Base-by-base conservation (phyloP, 805 yeast genomes). In the Saturnispora ahearnii region DNA sequence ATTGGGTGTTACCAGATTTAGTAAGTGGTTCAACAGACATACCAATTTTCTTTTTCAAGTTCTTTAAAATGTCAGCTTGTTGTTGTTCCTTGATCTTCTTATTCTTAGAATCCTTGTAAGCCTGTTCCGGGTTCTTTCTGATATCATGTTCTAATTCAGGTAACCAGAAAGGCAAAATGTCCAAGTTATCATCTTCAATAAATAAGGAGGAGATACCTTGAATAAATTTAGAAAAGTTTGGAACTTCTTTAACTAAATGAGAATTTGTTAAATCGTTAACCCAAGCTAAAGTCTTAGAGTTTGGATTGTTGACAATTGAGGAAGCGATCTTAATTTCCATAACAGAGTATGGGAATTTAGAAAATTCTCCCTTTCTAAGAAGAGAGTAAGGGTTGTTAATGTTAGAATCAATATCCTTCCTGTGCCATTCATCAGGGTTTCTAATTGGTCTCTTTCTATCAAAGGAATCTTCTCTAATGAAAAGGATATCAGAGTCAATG, bases 141-240 rank as follows among this genome's bases (percentile, higher is more conserved):
- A 83, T 82, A 64, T 85, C 91, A 49, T 69, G 72, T 58, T 87
- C 97, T 59, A 93, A 72, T 53, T 91, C 97, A 51, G 95, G 87
- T 56, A 88, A 74, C 99, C 99, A 91, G 65, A 89, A 86, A 50
- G 99, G 99, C 54, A 91, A 73, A 55, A 84, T 81, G 63, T 88
- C 96, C 62, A 91, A 75, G 57, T 84, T 83, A 59, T 91, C 97
- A 63, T 87, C 93, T 62, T 91, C 98, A 48, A 88, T 78, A 62
- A 82, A 91, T 54, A 91, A 73, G 2, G 88, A 76, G 5, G 96
- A 89, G 51, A 89, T 79, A 68, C 98, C 98, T 64, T 91, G 99
- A 57, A 91, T 76, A 63, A 86, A 91, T 67, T 89, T 87, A 46
- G 96, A 87, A 62, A 91, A 91, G 60, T 87, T 86, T 50, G 97